Evolutionary conservation across 345 rosid species (phyloP).

Genomic region (Eucalyptus regnans): DNA sequence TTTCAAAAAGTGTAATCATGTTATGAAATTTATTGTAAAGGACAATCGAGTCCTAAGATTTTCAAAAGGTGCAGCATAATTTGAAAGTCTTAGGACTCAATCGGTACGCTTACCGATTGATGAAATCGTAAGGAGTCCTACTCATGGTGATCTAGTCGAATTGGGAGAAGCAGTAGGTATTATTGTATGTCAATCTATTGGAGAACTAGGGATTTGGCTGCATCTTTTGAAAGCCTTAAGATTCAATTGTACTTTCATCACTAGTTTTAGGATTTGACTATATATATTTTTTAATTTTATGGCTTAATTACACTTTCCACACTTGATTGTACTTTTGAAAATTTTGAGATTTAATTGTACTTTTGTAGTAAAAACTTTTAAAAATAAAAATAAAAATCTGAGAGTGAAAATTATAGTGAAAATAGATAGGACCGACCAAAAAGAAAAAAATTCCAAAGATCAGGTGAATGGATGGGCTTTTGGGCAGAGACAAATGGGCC

Average conservation of each 20-base stretch:
- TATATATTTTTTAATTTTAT: too few species aligned
- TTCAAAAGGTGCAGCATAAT: too few species aligned
- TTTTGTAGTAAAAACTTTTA: fast-evolving
- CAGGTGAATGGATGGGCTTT: background rate
- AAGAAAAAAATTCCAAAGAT: fast-evolving
- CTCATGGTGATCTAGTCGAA: fast-evolving
- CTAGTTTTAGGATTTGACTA: too few species aligned
- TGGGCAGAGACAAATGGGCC: background rate
- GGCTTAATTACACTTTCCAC: too few species aligned
- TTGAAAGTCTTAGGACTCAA: fast-evolving
- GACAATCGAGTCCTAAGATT: fast-evolving
- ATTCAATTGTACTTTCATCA: fast-evolving
- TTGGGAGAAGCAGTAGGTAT: too few species aligned
- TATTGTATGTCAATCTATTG: too few species aligned
- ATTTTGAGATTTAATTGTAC: too few species aligned
- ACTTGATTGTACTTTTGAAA: too few species aligned
- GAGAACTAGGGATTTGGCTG: too few species aligned
- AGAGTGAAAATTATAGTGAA: fast-evolving
- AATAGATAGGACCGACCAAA: fast-evolving
- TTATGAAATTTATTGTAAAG: fast-evolving
- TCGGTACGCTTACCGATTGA: too few species aligned
- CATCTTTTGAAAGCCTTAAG: fast-evolving
- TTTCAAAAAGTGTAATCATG: fast-evolving
- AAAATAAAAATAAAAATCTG: fast-evolving
- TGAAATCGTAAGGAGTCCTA: too few species aligned